Conservation (phyloP, 495 filamentous ascomycete species). For the Aspergillus ellipticus region DNA sequence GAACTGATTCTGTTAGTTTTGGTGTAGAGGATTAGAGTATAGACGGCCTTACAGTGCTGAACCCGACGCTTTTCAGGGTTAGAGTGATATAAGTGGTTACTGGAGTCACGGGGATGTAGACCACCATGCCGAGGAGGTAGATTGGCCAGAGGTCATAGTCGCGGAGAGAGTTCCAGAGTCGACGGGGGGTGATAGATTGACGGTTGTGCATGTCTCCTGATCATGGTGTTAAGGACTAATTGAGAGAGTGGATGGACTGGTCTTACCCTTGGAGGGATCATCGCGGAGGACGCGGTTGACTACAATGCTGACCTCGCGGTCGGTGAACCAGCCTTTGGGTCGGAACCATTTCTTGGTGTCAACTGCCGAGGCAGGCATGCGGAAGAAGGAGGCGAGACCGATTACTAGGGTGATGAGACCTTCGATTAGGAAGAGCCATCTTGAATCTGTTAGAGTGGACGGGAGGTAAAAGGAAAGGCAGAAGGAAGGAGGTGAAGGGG, state of each 20-base stretch:
- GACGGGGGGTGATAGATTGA: conserved; percentile 40
- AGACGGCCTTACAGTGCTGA: conserved; percentile 33
- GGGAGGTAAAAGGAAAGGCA: conserved; percentile 32
- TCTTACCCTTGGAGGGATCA: conserved; percentile 55
- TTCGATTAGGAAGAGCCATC: conserved; percentile 52
- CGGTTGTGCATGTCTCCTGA: conserved; percentile 54
- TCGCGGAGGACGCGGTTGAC: conserved; percentile 62
- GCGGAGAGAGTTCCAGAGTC: conserved; percentile 42
- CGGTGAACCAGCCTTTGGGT: conserved; percentile 59
- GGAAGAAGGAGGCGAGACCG: conserved; percentile 48
- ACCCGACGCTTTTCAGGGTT: conserved; percentile 48
- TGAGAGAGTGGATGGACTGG: no score
- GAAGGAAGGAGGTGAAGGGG: no score
- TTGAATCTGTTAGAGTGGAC: conserved; percentile 18
- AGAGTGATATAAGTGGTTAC: conserved; percentile 45
- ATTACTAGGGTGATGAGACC: conserved; percentile 51
- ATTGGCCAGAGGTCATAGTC: conserved; percentile 59
- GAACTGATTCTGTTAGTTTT: conserved; percentile 6
- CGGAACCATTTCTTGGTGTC: conserved; percentile 55
- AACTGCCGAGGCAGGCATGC: conserved; percentile 49
- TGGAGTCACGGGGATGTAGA: conserved; percentile 46
- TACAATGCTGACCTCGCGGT: conserved; percentile 55
- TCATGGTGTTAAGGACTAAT: background rate
- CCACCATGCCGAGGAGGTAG: conserved; percentile 48
- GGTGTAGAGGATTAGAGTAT: background rate